Base-by-base conservation (phyloP, 257 asterid species). In the Osmanthus fragrans region DNA sequence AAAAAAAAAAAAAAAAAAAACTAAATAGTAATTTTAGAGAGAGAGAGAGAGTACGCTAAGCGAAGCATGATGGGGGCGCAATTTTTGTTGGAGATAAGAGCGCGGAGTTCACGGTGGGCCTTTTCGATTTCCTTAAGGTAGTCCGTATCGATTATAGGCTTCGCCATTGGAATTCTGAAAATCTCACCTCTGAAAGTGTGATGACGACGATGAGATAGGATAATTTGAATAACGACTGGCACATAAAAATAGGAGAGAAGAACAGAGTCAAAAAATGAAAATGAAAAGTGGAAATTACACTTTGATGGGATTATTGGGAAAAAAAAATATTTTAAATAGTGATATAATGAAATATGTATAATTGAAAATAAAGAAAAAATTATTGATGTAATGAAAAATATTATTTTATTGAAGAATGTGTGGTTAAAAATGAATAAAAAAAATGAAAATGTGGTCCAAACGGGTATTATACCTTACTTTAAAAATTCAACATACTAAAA, bases 1-100 rank as follows among this genome's bases (percentile, higher is more conserved):
- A 25, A 0, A 25, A 25, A 25, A 0, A 25, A 25, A 25, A 0
- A 42, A 40, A 39, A 30, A 25, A 49, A 76, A 84, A 11, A 45
- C 40, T 40, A 70, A 3, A 25, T 8, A 27, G 4, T 64, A 49
- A 70, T 42, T 63, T 13, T 8, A 32, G 1, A 70, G 19, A 70
- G 18, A 32, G 64, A 39, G 70, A 70, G 77, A 77, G 77, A 19
- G 67, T 89, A 95, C 98, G 99, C 99, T 90, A 95, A 80, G 77
- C 98, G 99, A 34, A 95, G 99, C 97, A 95, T 95, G 72, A 95
- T 91, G 19, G 98, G 98, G 0, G 99, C 98, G 77, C 98, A 95
- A 56, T 90, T 89, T 79, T 90, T 93, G 88, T 73, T 80, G 85
- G 97, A 76, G 86, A 95, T 91, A 83, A 95, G 87, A 77, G 98